phyloP scores from a whole-genome alignment of 192 early-diverging fungal species.

The Podila minutissima region DNA sequence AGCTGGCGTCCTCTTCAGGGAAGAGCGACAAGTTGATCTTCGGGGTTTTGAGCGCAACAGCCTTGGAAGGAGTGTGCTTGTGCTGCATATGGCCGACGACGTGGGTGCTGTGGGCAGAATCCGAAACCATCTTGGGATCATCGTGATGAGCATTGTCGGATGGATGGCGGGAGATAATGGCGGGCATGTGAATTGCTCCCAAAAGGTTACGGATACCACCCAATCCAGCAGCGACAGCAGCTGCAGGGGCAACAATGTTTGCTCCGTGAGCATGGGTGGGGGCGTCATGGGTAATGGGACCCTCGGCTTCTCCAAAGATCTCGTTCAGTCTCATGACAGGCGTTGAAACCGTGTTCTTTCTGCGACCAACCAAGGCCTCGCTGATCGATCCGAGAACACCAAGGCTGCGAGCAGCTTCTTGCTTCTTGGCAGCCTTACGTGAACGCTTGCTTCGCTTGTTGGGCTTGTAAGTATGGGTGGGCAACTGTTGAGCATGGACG shows the following conservation, averaged over 20 bases:
- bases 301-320: slow-evolving; percentile 10
- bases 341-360: slow-evolving; percentile 20
- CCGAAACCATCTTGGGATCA: not conserved
- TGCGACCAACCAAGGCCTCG: slow-evolving; percentile 22
- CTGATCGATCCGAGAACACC: slow-evolving; percentile 23
- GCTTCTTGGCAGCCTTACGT: slow-evolving; percentile 31
- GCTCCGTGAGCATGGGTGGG: not conserved
- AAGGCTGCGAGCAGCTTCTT: not conserved
- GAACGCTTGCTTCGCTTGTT: slow-evolving; percentile 20
- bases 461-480: not conserved
- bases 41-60: slow-evolving; percentile 15
- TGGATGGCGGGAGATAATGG: not conserved
- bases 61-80: slow-evolving; percentile 9
- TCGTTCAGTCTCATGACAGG: slow-evolving; percentile 28
- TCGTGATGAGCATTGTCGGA: not conserved
- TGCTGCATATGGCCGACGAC: not conserved
- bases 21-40: slow-evolving; percentile 15
- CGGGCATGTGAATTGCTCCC: not conserved
- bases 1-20: slow-evolving; percentile 34
- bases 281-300: not conserved
- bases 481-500: not conserved
- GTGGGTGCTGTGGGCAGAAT: not conserved
- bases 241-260: not conserved
- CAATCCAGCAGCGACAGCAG: not conserved
- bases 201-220: slow-evolving; percentile 2